Base-by-base conservation (phyloP, 2,329 filamentous ascomycete genomes). In the Mollisiaceae sp. region DNA sequence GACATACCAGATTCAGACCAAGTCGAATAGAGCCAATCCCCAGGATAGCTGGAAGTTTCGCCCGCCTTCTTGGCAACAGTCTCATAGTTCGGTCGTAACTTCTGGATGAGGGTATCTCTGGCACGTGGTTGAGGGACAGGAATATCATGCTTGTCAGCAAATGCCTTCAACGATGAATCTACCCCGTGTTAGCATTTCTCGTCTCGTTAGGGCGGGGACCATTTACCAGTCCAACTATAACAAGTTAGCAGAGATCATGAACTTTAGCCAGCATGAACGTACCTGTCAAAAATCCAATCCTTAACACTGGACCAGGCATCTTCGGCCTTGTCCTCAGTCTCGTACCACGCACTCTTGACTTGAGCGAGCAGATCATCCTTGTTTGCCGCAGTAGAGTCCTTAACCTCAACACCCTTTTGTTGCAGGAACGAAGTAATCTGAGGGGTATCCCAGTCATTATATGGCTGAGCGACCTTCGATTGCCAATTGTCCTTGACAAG, bases 401-500 rank as follows among this genome's bases (percentile, higher is more conserved):
- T 87, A 20, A 86, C 83, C 74, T 94, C 83, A 43, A 91, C 79
- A 65, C 92, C 92, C 79, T 92, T 92, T 63, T 85, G 80, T 73
- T 86, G 84, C 60, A 96, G 81, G 76, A 91, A 95, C 63, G 83
- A 79, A 64, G 79, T 82, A 54, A 95, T 85, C 77, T 91, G 87
- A 55, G 87, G 82, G 14, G 85, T 82, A 66, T 93, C 90, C 92
- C 92, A 96, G 67, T 81, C 85, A 71, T 86, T 88, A 83, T 95
- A 96, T 32, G 92, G 92, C 54, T 86, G 79, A 35, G 89, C 85
- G 45, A 95, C 86, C 71, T 91, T 89, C 72, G 85, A 79, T 56
- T 97, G 88, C 95, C 95, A 99, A 82, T 97, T 94, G 75, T 89
- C 85, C 80, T 93, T 90, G 70, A 98, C 91, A n/a, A 96, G 82